Percentiles rank a stretch among this genome's conserved stretches.
These are phyloP conservation scores for Xylariaceae sp. DNA, from an alignment of 2,329 filamentous ascomycete genomes.

Conservation along the genomic window DNA sequence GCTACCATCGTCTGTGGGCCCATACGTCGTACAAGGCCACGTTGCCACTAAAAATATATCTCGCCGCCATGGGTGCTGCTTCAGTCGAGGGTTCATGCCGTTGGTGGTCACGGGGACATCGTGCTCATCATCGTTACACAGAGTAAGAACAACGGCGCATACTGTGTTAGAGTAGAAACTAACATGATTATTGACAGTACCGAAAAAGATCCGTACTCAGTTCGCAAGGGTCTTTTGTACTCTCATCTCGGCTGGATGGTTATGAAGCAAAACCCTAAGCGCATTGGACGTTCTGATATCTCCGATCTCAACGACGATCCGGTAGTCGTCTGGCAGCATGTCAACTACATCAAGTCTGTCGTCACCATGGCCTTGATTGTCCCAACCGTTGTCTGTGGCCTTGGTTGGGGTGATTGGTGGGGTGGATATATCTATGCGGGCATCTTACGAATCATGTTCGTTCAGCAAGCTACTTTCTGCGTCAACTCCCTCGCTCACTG, in stretches of 20 bases:
- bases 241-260: conserved; percentile 52
- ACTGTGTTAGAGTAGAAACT: background rate
- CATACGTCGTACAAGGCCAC: conserved; percentile 47
- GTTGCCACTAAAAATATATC: conserved; percentile 44
- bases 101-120: conserved; percentile 50
- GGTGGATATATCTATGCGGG: conserved; percentile 51
- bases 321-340: conserved; percentile 49
- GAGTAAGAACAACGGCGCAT: conserved; percentile 28
- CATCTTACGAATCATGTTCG: conserved; percentile 50
- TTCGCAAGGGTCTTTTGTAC: conserved; percentile 50
- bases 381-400: conserved; percentile 45
- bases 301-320: conserved; percentile 50
- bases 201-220: conserved; percentile 50
- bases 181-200: conserved; percentile 31
- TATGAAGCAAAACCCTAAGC: conserved; percentile 54
- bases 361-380: conserved; percentile 47
- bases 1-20: conserved; percentile 40
- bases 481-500: conserved; percentile 54
- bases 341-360: conserved; percentile 46
- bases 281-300: conserved; percentile 49
- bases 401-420: conserved; percentile 47
- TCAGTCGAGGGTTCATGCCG: conserved; percentile 48
- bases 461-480: conserved; percentile 53
- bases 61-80: conserved; percentile 46
- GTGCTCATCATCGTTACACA: conserved; percentile 51